Conservation (phyloP, 345 rosid species). For the Pugionium cornutum region DNA sequence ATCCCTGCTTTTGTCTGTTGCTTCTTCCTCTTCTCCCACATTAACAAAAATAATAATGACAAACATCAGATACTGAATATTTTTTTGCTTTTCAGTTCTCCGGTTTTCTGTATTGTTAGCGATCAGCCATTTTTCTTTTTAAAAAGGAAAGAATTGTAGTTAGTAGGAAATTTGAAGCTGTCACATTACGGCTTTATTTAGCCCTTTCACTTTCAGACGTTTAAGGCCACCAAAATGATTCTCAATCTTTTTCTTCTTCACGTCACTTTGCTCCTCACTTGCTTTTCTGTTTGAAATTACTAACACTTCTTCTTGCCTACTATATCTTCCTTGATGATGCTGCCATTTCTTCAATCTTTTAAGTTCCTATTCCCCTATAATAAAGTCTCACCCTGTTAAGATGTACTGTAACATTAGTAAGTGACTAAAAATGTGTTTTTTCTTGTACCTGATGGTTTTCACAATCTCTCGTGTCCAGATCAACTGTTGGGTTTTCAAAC, state of each 20-base stretch:
- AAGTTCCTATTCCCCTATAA: slow-evolving; percentile 13
- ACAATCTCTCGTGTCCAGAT: slow-evolving; percentile 44
- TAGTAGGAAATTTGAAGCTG: slow-evolving; percentile 36
- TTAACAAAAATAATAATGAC: slow-evolving; percentile 18
- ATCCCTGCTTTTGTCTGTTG: slow-evolving; percentile 19
- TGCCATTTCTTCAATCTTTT: slow-evolving; percentile 33
- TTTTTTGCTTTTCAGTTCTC: slow-evolving; percentile 18
- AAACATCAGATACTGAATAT: slow-evolving; percentile 22
- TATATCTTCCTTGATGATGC: slow-evolving; percentile 32
- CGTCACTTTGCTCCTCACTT: slow-evolving; percentile 22
- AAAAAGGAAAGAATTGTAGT: slow-evolving; percentile 26
- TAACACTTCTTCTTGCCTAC: slow-evolving; percentile 23
- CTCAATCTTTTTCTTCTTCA: slow-evolving; percentile 31
- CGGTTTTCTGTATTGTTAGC: slow-evolving; percentile 37
- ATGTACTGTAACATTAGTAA: too few species aligned
- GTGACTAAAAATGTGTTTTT: background rate
- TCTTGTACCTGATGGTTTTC: slow-evolving; percentile 64
- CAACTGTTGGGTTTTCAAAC: slow-evolving; percentile 56
- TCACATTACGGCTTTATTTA: slow-evolving; percentile 41
- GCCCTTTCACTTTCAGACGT: slow-evolving; percentile 43
- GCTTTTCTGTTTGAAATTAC: slow-evolving; percentile 27
- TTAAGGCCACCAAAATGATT: slow-evolving; percentile 37
- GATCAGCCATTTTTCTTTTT: slow-evolving; percentile 2
- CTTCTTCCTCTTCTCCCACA: slow-evolving; percentile 30
- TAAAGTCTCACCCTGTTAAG: background rate